These are phyloP conservation scores for Russula griseocarnosa DNA, from an alignment of 768 basidiomycete genomes.

Conservation along the genomic window DNA sequence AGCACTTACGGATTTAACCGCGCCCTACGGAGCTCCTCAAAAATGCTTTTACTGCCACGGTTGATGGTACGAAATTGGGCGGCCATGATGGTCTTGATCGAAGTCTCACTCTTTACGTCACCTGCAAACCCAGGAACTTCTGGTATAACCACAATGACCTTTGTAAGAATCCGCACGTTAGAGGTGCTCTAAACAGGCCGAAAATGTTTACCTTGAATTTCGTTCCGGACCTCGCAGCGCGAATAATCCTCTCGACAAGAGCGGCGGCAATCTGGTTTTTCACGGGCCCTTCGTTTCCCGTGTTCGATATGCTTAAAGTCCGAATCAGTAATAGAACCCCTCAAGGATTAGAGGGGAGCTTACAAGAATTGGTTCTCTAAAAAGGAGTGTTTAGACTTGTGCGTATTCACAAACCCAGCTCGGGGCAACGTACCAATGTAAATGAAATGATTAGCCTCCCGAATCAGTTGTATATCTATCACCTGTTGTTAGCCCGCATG, in stretches of 20 bases:
- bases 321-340: constrained; percentile 7
- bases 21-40: constrained; percentile 71
- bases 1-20: constrained; percentile 71
- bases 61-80: constrained; percentile 88
- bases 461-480: constrained; percentile 72
- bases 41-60: constrained; percentile 82
- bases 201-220: constrained; percentile 65
- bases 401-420: background rate
- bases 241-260: constrained; percentile 77
- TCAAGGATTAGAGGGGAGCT: constrained; percentile 31
- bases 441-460: constrained; percentile 81
- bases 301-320: constrained; percentile 65
- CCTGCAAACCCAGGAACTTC: constrained; percentile 91
- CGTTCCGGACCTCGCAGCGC: constrained; percentile 61
- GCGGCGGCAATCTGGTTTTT: constrained; percentile 82
- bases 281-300: constrained; percentile 58
- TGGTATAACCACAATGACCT: constrained; percentile 86
- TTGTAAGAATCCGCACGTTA: background rate
- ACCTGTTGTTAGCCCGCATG: constrained; percentile 6
- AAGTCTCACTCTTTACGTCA: constrained; percentile 60
- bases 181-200: background rate
- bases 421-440: constrained; percentile 68
- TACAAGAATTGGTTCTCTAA: constrained; percentile 86
- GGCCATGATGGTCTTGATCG: constrained; percentile 80
- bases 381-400: background rate